A percentile compares a stretch with the other conserved stretches of the same genome.
Conservation (phyloP, 1,139 yeast genomes). For the Yamadazyma oceani region DNA sequence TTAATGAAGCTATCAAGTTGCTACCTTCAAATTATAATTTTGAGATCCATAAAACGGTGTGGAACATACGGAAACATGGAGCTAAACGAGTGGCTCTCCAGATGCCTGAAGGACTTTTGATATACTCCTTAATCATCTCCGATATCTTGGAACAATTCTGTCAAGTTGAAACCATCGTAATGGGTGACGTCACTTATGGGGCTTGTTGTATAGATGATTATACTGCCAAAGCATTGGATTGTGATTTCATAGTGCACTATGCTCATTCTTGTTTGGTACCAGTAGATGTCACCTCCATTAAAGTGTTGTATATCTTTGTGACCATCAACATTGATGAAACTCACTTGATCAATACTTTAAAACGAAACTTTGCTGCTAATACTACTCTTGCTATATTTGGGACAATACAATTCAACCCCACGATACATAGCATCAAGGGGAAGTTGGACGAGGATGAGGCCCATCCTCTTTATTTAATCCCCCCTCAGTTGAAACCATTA, state of each 20-base stretch:
- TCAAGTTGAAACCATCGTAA: conserved; percentile 80
- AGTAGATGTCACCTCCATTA: conserved; percentile 84
- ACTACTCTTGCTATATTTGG: conserved; percentile 80
- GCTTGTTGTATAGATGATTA: conserved; percentile 98
- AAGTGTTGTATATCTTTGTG: conserved; percentile 92
- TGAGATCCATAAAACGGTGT: conserved; percentile 92
- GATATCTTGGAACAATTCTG: conserved; percentile 94
- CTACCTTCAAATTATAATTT: conserved; percentile 91
- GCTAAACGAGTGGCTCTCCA: conserved; percentile 86
- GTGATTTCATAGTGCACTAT: conserved; percentile 93
- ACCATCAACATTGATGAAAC: conserved; percentile 85
- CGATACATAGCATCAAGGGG: conserved; percentile 75
- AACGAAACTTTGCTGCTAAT: conserved; percentile 63
- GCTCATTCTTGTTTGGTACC: conserved; percentile 98
- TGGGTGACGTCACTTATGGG: conserved; percentile 99
- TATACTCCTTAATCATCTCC: conserved; percentile 81
- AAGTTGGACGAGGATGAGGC: conserved; percentile 51
- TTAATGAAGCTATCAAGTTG: conserved; percentile 76
- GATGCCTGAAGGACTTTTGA: conserved; percentile 95
- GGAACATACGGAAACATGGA: conserved; percentile 76
- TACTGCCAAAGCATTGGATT: conserved; percentile 88
- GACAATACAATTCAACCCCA: conserved; percentile 95
- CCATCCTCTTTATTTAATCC: conserved; percentile 60
- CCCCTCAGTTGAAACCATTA: conserved; percentile 91
- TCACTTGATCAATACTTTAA: conserved; percentile 76